phyloP scores from a whole-genome alignment of 768 basidiomycete species.

The Naematelia aurantialba region DNA sequence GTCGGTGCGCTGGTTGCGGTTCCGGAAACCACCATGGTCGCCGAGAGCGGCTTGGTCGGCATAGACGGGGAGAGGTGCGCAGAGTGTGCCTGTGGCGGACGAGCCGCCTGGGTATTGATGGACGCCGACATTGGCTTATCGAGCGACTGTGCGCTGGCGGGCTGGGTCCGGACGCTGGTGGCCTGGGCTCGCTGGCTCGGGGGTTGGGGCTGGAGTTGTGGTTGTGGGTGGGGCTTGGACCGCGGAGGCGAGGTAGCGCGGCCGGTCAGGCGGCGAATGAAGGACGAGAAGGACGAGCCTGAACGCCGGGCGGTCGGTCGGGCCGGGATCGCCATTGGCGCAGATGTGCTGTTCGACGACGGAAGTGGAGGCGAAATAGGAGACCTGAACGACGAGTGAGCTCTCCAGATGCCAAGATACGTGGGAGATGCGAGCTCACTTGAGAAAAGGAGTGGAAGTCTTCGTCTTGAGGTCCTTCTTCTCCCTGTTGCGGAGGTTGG shows the following conservation, averaged over 20 bases:
- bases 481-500: not conserved
- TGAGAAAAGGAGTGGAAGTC: not conserved
- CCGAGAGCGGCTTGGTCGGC: slow-evolving; percentile 1
- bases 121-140: slow-evolving; percentile 3
- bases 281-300: slow-evolving; percentile 16
- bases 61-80: not conserved
- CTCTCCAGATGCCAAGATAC: too few relatives aligned
- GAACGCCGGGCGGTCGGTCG: not conserved
- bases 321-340: too few relatives aligned
- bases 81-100: not conserved
- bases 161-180: not conserved
- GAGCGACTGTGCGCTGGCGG: not conserved
- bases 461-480: not conserved
- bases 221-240: not conserved
- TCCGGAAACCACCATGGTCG: slow-evolving; percentile 4
- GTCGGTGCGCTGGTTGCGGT: slow-evolving; percentile 1
- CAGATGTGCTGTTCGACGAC: not conserved
- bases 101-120: slow-evolving; percentile 4
- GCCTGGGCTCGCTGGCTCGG: not conserved
- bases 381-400: not conserved
- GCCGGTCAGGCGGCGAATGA: slow-evolving; percentile 27
- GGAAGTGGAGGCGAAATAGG: not conserved
- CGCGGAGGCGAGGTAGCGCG: slow-evolving; percentile 5
- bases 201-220: not conserved
- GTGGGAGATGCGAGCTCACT: not conserved